phyloP scores from a whole-genome alignment of 345 rosid species.

The Moricandia arvensis region DNA sequence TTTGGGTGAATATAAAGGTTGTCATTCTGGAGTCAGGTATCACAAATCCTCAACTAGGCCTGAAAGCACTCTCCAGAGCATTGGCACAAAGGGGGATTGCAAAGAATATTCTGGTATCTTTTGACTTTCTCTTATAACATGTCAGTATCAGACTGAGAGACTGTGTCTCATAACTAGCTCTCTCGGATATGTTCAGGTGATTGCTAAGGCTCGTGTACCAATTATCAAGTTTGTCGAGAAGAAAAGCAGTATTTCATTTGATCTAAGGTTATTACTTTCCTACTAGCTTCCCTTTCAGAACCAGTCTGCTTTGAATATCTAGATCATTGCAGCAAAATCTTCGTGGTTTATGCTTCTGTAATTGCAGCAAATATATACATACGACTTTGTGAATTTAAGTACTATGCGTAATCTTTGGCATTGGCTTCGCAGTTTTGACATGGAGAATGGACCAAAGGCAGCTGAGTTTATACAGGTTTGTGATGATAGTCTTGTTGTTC shows the following conservation, averaged over 20 bases:
- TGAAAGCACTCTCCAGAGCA: slow-evolving; percentile 79
- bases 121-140: slow-evolving; percentile 6
- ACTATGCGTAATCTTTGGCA: slow-evolving; percentile 9
- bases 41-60: slow-evolving; percentile 65
- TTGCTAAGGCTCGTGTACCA: slow-evolving; percentile 91
- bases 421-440: slow-evolving; percentile 70
- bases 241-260: slow-evolving; percentile 77
- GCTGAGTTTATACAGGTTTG: slow-evolving; percentile 90
- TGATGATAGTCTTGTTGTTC: too few relatives aligned
- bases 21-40: slow-evolving; percentile 80
- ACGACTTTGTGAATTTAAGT: not conserved
- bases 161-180: slow-evolving; percentile 3
- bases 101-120: slow-evolving; percentile 67
- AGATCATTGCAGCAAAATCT: too few relatives aligned
- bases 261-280: slow-evolving; percentile 55
- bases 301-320: not conserved
- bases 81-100: slow-evolving; percentile 80
- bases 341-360: too few relatives aligned
- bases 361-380: too few relatives aligned
- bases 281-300: not conserved
- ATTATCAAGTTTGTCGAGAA: slow-evolving; percentile 89
- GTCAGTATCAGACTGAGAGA: not conserved
- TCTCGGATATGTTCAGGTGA: slow-evolving; percentile 50
- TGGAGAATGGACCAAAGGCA: slow-evolving; percentile 88
- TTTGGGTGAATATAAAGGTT: slow-evolving; percentile 48